A percentile compares a stretch with the other conserved stretches of the same genome.
Conservation (phyloP, 2,329 filamentous ascomycete species). For the Arthroderma sp. region DNA sequence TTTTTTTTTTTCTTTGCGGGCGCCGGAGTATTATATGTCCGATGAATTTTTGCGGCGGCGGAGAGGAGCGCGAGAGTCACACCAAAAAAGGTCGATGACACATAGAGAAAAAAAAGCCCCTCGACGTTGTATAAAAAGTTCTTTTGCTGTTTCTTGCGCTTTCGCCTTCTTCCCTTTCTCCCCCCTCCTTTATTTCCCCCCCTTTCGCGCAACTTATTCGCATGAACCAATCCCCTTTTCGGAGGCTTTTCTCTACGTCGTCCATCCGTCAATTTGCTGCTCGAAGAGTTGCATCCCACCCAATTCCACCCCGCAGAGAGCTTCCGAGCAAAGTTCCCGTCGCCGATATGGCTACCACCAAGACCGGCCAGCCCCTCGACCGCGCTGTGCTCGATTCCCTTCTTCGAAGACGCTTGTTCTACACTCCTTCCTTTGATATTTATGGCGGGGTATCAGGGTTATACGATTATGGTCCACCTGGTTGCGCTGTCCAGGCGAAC, state of each 20-base stretch:
- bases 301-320: too few relatives aligned
- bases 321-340: conserved; percentile 13
- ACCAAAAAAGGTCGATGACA: too few relatives aligned
- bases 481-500: conserved; percentile 74
- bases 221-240: conserved; percentile 28
- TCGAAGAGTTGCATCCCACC: too few relatives aligned
- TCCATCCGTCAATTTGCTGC: neutral
- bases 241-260: conserved; percentile 25
- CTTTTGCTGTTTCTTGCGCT: conserved; percentile 1
- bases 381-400: conserved; percentile 68
- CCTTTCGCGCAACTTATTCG: conserved; percentile 8
- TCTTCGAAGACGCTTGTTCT: conserved; percentile 80
- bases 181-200: conserved; percentile 3
- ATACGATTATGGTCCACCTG: conserved; percentile 86
- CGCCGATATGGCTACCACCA: conserved; percentile 53
- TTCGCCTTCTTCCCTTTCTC: neutral
- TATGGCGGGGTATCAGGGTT: conserved; percentile 81
- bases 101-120: too few relatives aligned
- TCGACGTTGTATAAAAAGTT: neutral
- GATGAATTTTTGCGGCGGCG: neutral
- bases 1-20: neutral
- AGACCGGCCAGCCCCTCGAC: conserved; percentile 83
- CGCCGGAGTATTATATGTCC: neutral
- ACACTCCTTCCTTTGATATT: conserved; percentile 90
- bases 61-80: too few relatives aligned